Percentiles rank a stretch among this genome's conserved stretches.
Conservation (phyloP, 306 rosid species). For the Chamaecrista fasciculata region DNA sequence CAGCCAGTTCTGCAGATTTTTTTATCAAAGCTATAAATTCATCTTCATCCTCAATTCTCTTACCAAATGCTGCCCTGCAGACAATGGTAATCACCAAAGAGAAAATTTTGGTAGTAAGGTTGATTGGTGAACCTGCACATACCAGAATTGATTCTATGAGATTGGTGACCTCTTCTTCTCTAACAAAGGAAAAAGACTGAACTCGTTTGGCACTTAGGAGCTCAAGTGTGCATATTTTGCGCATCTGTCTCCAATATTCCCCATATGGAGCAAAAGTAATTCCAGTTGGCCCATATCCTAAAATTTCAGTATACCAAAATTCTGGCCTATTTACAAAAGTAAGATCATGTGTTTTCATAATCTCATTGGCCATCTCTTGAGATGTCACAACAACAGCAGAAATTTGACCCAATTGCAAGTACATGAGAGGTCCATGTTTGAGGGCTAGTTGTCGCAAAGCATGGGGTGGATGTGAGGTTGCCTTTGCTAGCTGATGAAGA, state of each 20-base stretch:
- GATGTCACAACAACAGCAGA: constrained; percentile 26
- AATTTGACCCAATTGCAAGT: constrained; percentile 25
- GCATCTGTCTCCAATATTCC: constrained; percentile 33
- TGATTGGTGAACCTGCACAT: not conserved
- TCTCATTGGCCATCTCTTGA: constrained; percentile 9
- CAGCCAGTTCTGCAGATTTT: not conserved
- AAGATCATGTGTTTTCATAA: constrained; percentile 31
- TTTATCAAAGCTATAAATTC: not conserved
- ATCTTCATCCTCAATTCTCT: not conserved
- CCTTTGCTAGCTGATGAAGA: constrained; percentile 26
- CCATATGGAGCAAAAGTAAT: constrained; percentile 33
- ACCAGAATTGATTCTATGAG: not conserved
- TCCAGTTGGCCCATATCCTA: not conserved
- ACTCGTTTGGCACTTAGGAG: not conserved
- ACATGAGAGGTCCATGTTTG: constrained; percentile 29
- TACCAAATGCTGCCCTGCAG: not conserved
- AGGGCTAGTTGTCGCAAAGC: not conserved
- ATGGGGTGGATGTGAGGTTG: constrained; percentile 19
- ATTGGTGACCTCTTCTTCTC: not conserved
- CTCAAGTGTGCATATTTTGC: constrained; percentile 7
- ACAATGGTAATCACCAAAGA: not conserved
- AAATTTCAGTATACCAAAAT: not conserved
- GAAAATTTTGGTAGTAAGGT: not conserved
- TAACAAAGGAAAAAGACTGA: not conserved
- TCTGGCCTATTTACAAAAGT: constrained; percentile 27